Evolutionary conservation across 2,329 filamentous ascomycete species (phyloP).

Genomic region (Chalaropsis thielavioides): DNA sequence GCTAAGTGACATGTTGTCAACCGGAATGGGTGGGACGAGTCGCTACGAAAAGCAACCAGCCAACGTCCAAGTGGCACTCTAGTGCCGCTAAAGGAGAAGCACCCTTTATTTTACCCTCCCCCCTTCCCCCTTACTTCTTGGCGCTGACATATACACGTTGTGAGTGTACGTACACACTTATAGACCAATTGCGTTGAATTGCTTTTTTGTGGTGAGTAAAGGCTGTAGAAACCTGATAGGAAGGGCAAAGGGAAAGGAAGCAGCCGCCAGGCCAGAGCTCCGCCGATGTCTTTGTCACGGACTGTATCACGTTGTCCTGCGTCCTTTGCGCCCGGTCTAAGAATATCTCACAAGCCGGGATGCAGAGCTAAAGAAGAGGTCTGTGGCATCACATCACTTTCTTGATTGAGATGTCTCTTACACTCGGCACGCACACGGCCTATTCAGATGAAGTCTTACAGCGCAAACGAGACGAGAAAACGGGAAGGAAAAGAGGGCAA

Average conservation of each 20-base stretch:
- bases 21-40: no score
- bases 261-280: no score
- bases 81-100: no score
- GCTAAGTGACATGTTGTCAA: no score
- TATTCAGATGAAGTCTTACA: not conserved
- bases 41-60: no score
- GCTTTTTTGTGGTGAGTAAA: no score
- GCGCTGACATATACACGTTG: not conserved
- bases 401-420: not conserved
- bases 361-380: not conserved
- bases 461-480: not conserved
- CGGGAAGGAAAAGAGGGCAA: no score
- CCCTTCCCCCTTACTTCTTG: no score
- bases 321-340: not conserved
- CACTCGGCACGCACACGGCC: not conserved
- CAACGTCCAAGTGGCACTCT: not conserved
- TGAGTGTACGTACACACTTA: no score
- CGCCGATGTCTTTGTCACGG: not conserved
- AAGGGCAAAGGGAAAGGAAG: no score
- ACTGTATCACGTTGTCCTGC: not conserved
- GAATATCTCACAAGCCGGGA: not conserved
- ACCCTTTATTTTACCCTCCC: not conserved
- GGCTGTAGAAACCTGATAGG: no score
- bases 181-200: no score
- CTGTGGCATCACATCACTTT: conserved; percentile 2